phyloP scores from a whole-genome alignment of 2,329 filamentous ascomycete genomes.

The Trichoderma breve region DNA sequence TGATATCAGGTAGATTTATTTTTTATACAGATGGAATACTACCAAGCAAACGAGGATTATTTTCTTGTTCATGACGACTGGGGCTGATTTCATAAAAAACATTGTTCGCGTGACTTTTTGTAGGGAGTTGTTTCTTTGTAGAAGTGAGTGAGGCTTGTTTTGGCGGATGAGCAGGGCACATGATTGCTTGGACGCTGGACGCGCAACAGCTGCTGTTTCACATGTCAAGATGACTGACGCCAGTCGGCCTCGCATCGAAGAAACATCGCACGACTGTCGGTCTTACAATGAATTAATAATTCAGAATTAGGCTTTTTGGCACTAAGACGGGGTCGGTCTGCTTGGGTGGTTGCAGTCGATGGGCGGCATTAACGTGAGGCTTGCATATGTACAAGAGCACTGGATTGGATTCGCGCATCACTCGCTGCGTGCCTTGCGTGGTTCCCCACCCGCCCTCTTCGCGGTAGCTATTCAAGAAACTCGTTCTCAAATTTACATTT shows the following conservation, averaged over 20 bases:
- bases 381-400: not conserved
- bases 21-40: constrained; percentile 12
- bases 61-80: not conserved
- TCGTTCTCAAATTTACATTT: too few species aligned
- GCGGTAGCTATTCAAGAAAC: not conserved
- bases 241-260: not conserved
- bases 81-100: not conserved
- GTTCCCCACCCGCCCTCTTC: not conserved
- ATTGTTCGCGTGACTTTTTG: not conserved
- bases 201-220: not conserved
- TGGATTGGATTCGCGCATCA: not conserved
- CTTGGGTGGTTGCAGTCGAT: not conserved
- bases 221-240: not conserved
- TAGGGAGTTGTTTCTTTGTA: not conserved
- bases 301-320: not conserved
- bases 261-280: not conserved
- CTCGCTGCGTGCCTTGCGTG: not conserved
- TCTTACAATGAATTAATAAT: not conserved
- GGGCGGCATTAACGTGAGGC: not conserved
- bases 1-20: constrained; percentile 9
- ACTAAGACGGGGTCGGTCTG: not conserved
- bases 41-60: not conserved
- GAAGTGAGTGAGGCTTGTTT: not conserved
- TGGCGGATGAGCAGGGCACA: not conserved
- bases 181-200: not conserved